Percentiles rank a stretch among this genome's conserved stretches.
These are phyloP conservation scores for Picea glauca DNA, from an alignment of 75 land plant species.

Conservation along the genomic window DNA sequence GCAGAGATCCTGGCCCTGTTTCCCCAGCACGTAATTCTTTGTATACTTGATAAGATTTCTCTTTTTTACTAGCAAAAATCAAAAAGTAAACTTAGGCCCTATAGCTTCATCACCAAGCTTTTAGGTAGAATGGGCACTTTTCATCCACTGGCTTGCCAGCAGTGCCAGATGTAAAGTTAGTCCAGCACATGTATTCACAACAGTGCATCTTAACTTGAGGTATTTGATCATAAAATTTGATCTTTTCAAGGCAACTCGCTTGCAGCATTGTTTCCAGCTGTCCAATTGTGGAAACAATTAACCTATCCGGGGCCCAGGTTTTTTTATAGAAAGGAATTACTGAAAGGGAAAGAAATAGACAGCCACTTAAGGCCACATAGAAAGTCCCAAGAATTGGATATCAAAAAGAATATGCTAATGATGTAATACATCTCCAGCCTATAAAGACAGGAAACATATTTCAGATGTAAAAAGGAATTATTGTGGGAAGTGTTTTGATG, in stretches of 20 bases:
- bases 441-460: background rate
- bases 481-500: no score
- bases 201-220: no score
- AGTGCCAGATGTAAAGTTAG: no score
- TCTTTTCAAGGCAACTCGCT: background rate
- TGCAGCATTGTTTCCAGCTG: background rate
- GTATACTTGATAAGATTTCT: no score
- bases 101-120: no score
- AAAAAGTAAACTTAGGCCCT: no score
- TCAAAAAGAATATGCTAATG: background rate
- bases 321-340: background rate
- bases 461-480: background rate
- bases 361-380: background rate
- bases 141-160: no score
- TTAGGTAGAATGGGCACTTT: no score
- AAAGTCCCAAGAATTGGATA: background rate
- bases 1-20: no score
- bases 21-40: no score
- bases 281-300: background rate
- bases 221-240: background rate
- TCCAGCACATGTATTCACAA: no score
- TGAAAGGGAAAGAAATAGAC: background rate
- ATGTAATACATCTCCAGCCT: background rate
- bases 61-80: no score
- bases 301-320: background rate